These are phyloP conservation scores for Theileria parva DNA, from an alignment of 169 alveolate species.

Conservation along the genomic window DNA sequence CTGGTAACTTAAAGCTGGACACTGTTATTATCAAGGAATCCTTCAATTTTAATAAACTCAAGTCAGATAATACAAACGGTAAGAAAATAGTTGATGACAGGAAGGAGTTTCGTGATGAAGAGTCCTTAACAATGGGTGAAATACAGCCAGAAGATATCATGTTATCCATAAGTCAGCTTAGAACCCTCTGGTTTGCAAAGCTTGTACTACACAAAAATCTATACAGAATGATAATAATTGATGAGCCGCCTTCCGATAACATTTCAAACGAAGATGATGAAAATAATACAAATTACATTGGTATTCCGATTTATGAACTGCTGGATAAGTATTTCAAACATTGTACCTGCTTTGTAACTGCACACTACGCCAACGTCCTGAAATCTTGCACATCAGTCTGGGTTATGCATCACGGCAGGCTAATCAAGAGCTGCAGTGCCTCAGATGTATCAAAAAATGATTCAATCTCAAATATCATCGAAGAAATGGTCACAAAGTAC, in stretches of 20 bases:
- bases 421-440: conserved; percentile 19
- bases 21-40: conserved; percentile 29
- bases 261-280: too few species aligned
- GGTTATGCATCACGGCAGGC: conserved; percentile 2
- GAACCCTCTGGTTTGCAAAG: conserved; percentile 74
- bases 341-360: conserved; percentile 41
- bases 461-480: conserved; percentile 21
- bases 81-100: too few species aligned
- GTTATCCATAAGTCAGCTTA: conserved; percentile 48
- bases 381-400: conserved; percentile 13
- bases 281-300: background rate
- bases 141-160: background rate
- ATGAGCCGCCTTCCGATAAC: conserved; percentile 79
- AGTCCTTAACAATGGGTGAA: conserved; percentile 9
- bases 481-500: conserved; percentile 3
- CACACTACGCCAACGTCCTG: conserved; percentile 38
- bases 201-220: conserved; percentile 68
- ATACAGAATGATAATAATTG: conserved; percentile 75
- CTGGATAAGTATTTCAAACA: conserved; percentile 1
- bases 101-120: too few species aligned
- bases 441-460: conserved; percentile 9
- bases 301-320: conserved; percentile 26
- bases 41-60: too few species aligned
- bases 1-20: conserved; percentile 27
- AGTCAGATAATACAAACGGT: too few species aligned